Base-by-base conservation (phyloP, 768 basidiomycete genomes). In the Psilocybe cubensis region DNA sequence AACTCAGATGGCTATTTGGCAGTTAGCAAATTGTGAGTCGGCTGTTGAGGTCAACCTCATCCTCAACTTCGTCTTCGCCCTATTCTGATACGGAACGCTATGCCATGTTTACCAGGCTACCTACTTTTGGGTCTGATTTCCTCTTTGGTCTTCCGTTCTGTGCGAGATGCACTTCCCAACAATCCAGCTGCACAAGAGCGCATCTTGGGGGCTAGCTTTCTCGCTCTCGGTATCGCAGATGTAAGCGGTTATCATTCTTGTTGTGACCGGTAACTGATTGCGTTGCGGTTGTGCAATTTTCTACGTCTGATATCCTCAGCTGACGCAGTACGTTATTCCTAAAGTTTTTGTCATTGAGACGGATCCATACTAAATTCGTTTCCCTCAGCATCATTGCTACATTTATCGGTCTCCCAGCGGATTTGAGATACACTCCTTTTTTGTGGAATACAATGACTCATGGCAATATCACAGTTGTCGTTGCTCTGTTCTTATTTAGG, bases 361-460 rank as follows among this genome's bases (percentile, higher is more conserved):
- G 43, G 50, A 42, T 42, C 49, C 25, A 48, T 38, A 41, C 59
- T 45, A 62, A 47, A 63, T 57, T 46, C 42, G 51, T 51, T 40
- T 24, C 38, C 47, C 56, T 51, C 59, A 92, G 91, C 66, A 81
- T 92, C 59, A 65, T 74, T 17, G 79, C 76, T 28, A 84, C 86
- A 14, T 79, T 85, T 63, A 52, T 83, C 35, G 81, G 81, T 7
- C 79, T 91, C 25, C 91, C 91, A 0, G 62, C 70, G 29, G 74
- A 81, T 24, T 69, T 89, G 59, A 78, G 77, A 46, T 85, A 78
- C 57, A 72, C 76, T 24, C 74, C 82, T 31, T 68, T 67, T 7
- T 63, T 66, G 12, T 93, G 90, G 91, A 92, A 91, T 69, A 66
- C 77, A 24, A 87, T 83, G 77, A 88, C 85, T 0, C 90, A 92